Percentiles rank a stretch among this genome's conserved stretches.
Conservation (phyloP, 2,329 filamentous ascomycete species). For the Exophiala bonariae region DNA sequence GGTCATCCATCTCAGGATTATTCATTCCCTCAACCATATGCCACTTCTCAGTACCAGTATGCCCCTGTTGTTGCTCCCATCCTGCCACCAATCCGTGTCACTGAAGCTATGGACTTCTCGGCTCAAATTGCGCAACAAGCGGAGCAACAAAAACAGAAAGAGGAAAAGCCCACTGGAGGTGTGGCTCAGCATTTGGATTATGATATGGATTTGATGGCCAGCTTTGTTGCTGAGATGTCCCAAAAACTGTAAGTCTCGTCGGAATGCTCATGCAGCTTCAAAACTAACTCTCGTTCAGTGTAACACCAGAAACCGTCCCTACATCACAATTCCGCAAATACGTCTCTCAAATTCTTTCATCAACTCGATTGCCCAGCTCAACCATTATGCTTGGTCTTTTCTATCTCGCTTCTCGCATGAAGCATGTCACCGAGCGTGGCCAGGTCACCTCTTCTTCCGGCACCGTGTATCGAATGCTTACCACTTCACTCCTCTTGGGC, state of each 20-base stretch:
- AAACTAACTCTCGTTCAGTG: constrained; percentile 57
- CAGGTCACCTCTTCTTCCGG: constrained; percentile 61
- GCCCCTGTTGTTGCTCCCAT: constrained; percentile 33
- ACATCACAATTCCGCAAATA: constrained; percentile 84
- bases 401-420: constrained; percentile 82
- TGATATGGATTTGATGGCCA: constrained; percentile 93
- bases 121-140: constrained; percentile 31
- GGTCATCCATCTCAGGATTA: constrained; percentile 20
- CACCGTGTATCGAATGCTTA: constrained; percentile 84
- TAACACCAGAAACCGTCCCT: constrained; percentile 61
- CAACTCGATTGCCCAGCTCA: constrained; percentile 84
- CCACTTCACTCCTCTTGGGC: constrained; percentile 78
- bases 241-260: constrained; percentile 63
- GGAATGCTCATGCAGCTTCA: constrained; percentile 48
- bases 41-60: constrained; percentile 22
- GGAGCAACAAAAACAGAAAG: constrained; percentile 48
- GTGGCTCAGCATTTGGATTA: constrained; percentile 95
- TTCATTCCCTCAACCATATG: constrained; percentile 17
- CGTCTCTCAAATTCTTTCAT: constrained; percentile 84
- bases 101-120: constrained; percentile 32
- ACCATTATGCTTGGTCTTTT: constrained; percentile 89
- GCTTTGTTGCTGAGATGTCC: constrained; percentile 90
- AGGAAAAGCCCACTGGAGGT: constrained; percentile 73
- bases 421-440: constrained; percentile 62
- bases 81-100: constrained; percentile 43